These are phyloP conservation scores for Aegilops tauschii DNA, from an alignment of 176 grass and related monocot species.

Conservation along the genomic window DNA sequence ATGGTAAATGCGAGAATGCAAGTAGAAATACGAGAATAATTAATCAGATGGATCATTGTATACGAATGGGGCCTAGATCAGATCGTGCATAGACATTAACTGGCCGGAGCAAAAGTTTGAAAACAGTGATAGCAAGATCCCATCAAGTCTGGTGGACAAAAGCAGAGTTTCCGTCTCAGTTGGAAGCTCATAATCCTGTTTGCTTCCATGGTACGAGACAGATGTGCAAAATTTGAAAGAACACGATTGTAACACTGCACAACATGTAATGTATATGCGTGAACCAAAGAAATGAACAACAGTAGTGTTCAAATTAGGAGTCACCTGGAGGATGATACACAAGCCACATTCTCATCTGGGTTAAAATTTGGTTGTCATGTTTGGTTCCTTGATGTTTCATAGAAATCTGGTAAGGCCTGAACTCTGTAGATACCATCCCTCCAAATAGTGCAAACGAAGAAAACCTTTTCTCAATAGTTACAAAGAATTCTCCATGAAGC, in stretches of 20 bases:
- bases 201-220: constrained; percentile 22
- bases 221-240: not conserved
- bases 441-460: constrained; percentile 89
- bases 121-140: not conserved
- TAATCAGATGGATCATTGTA: not conserved
- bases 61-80: constrained; percentile 3
- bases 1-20: not conserved
- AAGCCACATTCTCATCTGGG: constrained; percentile 59
- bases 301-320: constrained; percentile 12
- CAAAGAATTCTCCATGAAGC: constrained; percentile 52
- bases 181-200: constrained; percentile 36
- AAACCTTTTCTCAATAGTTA: constrained; percentile 52
- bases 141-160: not conserved
- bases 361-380: constrained; percentile 49
- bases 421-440: constrained; percentile 42
- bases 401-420: constrained; percentile 56
- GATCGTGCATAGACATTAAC: not conserved
- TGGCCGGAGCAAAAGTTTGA: not conserved
- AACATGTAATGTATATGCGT: not conserved
- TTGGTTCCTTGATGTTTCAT: constrained; percentile 48
- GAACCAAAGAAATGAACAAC: constrained; percentile 5
- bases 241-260: not conserved
- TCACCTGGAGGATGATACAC: constrained; percentile 34
- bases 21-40: not conserved
- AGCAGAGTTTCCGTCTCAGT: constrained; percentile 26